Evolutionary conservation across 2,329 filamentous ascomycete genomes (phyloP).

Genomic region (Aphanoascus verrucosus): DNA sequence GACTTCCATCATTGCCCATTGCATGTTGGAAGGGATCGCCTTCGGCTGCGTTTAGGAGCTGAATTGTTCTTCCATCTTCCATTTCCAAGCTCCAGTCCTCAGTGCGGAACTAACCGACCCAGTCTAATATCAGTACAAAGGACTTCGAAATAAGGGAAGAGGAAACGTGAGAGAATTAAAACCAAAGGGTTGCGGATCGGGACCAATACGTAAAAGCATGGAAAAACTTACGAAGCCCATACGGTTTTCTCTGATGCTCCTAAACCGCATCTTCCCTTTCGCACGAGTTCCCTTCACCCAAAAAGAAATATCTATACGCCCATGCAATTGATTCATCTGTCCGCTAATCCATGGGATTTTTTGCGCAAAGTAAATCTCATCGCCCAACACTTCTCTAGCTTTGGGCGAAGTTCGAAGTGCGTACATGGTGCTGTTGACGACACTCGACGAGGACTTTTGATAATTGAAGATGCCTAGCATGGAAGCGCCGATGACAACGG

Average conservation of each 20-base stretch:
- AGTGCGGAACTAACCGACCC: constrained; percentile 58
- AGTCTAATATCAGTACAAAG: constrained; percentile 4
- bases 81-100: constrained; percentile 78
- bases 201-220: constrained; percentile 17
- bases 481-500: constrained; percentile 56
- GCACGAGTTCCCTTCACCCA: constrained; percentile 68
- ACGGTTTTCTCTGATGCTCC: constrained; percentile 58
- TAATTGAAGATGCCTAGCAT: constrained; percentile 96
- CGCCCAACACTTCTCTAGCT: constrained; percentile 69
- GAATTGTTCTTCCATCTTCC: constrained; percentile 55
- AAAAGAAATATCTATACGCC: constrained; percentile 77
- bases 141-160: constrained; percentile 21
- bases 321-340: constrained; percentile 88
- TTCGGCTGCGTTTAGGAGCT: constrained; percentile 62
- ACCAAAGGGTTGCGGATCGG: not conserved
- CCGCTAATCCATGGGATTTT: constrained; percentile 75
- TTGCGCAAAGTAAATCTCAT: constrained; percentile 71
- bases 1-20: constrained; percentile 1
- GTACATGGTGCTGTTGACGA: constrained; percentile 83
- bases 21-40: constrained; percentile 53
- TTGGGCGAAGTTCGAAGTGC: constrained; percentile 68
- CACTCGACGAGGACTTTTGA: constrained; percentile 80
- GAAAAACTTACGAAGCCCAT: constrained; percentile 43
- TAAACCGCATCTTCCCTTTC: constrained; percentile 67
- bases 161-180: not conserved